phyloP scores from a whole-genome alignment of 2,329 filamentous ascomycete species.

The Myriosclerotinia scirpicola region DNA sequence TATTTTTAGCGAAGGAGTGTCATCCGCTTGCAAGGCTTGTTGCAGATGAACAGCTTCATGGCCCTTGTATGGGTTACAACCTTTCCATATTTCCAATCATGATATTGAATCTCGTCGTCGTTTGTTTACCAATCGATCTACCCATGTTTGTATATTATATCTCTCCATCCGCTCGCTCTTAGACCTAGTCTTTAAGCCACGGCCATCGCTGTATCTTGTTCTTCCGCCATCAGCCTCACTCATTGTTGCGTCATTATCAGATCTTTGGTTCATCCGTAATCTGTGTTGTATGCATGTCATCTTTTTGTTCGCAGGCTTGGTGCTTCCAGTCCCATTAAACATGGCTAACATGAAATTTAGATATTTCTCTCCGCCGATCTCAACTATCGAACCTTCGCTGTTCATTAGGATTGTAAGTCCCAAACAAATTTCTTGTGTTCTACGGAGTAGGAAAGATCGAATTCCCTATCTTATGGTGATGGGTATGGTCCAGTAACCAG shows the following conservation, averaged over 20 bases:
- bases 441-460: background rate
- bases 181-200: conserved; percentile 34
- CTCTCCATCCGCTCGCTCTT: conserved; percentile 35
- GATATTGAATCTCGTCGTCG: conserved; percentile 36
- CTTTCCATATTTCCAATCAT: conserved; percentile 36
- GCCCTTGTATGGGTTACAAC: conserved; percentile 33
- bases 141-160: conserved; percentile 41
- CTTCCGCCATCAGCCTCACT: conserved; percentile 19
- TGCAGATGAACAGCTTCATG: conserved; percentile 35
- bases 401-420: conserved; percentile 18
- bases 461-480: background rate
- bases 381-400: background rate
- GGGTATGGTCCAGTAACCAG: conserved; percentile 15
- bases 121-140: conserved; percentile 36
- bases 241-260: conserved; percentile 17
- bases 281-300: conserved; percentile 16
- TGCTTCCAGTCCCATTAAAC: background rate
- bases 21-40: conserved; percentile 35
- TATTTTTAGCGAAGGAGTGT: conserved; percentile 34
- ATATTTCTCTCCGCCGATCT: background rate
- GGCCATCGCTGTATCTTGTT: conserved; percentile 27
- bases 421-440: background rate
- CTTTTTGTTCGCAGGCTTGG: conserved; percentile 8
- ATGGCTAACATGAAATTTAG: conserved; percentile 17
- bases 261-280: conserved; percentile 14